phyloP scores from a whole-genome alignment of 2,329 filamentous ascomycete genomes.

The Alternaria panax region DNA sequence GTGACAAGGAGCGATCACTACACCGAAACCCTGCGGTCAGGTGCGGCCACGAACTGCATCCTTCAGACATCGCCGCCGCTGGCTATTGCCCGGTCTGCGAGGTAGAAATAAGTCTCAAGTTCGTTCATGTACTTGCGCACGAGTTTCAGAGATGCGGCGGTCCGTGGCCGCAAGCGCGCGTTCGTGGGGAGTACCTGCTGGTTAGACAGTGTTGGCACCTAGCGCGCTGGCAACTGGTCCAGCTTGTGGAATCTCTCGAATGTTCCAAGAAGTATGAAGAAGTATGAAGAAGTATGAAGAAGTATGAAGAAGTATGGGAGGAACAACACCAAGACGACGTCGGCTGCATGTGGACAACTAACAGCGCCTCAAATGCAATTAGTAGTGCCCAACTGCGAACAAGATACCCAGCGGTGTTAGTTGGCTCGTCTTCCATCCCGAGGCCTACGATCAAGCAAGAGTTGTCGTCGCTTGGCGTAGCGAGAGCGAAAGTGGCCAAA shows the following conservation, averaged over 20 bases:
- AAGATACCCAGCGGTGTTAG: neutral
- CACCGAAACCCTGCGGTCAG: neutral
- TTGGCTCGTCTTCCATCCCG: too few species aligned
- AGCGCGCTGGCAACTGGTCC: neutral
- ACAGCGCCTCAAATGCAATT: neutral
- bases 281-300: neutral
- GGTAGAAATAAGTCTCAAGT: neutral
- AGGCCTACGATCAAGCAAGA: neutral
- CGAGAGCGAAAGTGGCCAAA: neutral
- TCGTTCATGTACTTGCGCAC: neutral
- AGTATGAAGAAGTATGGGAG: neutral
- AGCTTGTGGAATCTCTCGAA: neutral
- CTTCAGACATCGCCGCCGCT: neutral
- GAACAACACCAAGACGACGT: neutral
- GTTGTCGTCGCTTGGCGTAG: neutral
- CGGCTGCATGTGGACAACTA: neutral
- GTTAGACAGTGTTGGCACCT: neutral
- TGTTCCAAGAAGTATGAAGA: neutral
- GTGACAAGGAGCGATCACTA: neutral
- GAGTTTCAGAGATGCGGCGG: neutral
- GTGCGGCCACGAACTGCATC: neutral
- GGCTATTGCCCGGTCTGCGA: neutral
- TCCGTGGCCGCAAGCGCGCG: neutral
- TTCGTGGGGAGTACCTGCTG: neutral
- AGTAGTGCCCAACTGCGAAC: neutral